Percentiles rank a stretch among this genome's conserved stretches.
phyloP scores from a whole-genome alignment of 139 green algal species.

The Coelastrella sp. region DNA sequence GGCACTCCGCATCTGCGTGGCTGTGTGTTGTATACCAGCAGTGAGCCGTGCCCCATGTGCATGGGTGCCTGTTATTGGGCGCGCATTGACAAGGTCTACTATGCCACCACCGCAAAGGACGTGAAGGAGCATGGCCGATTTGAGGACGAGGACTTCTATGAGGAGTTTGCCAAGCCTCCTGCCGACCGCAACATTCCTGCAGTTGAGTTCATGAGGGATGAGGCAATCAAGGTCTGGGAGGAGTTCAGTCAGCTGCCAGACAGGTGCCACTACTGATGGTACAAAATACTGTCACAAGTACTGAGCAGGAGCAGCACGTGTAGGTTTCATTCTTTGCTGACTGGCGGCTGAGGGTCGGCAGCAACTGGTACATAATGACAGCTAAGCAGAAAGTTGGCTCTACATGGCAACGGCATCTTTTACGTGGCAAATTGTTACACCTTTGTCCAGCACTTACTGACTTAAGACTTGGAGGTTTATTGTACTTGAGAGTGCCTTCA shows the following conservation, averaged over 20 bases:
- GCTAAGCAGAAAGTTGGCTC: too few relatives aligned
- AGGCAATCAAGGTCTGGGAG: slow-evolving; percentile 63
- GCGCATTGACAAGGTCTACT: slow-evolving; percentile 49
- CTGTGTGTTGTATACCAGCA: slow-evolving; percentile 49
- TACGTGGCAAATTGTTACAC: too few relatives aligned
- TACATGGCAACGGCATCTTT: too few relatives aligned
- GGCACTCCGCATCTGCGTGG: slow-evolving; percentile 41
- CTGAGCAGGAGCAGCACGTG: too few relatives aligned
- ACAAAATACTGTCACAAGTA: too few relatives aligned
- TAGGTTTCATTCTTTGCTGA: too few relatives aligned
- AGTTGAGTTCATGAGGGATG: slow-evolving; percentile 53
- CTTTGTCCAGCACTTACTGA: too few relatives aligned
- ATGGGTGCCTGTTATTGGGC: slow-evolving; percentile 51
- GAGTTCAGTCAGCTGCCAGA: slow-evolving; percentile 51
- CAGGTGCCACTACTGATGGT: slow-evolving; percentile 58
- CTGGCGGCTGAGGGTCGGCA: too few relatives aligned
- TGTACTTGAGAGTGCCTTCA: too few relatives aligned
- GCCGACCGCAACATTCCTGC: slow-evolving; percentile 49
- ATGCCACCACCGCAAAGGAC: slow-evolving; percentile 44
- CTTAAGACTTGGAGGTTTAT: too few relatives aligned
- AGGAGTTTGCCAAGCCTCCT: slow-evolving; percentile 48
- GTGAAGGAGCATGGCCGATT: slow-evolving; percentile 53
- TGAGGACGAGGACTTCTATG: slow-evolving; percentile 60
- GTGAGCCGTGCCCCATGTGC: slow-evolving; percentile 51
- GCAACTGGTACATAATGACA: too few relatives aligned